phyloP scores from a whole-genome alignment of 2,329 filamentous ascomycete genomes.

The Aspergillus felis region DNA sequence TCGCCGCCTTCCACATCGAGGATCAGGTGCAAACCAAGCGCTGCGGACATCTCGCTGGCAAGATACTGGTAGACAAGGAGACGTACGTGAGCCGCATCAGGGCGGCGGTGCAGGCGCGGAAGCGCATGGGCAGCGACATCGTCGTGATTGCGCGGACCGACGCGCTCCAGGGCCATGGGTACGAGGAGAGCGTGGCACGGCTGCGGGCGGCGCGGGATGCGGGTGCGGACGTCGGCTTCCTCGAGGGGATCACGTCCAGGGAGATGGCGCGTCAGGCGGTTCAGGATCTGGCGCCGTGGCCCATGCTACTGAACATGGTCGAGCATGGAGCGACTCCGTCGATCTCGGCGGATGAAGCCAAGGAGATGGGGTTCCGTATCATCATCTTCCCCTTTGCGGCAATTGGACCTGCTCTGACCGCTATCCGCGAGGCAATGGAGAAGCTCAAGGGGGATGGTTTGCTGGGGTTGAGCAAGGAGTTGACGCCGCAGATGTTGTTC shows the following conservation, averaged over 20 bases:
- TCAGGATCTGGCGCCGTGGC: conserved; percentile 35
- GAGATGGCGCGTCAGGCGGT: conserved; percentile 36
- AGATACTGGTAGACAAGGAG: conserved; percentile 34
- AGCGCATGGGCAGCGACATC: conserved; percentile 38
- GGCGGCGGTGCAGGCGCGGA: conserved; percentile 33
- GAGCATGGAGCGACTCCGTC: conserved; percentile 42
- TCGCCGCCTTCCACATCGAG: conserved; percentile 56
- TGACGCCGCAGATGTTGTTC: conserved; percentile 39
- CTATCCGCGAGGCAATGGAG: conserved; percentile 35
- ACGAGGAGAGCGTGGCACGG: conserved; percentile 37
- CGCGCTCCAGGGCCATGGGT: conserved; percentile 33
- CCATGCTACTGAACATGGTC: conserved; percentile 44
- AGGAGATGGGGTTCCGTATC: conserved; percentile 40
- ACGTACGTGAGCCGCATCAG: conserved; percentile 36
- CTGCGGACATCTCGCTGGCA: conserved; percentile 40
- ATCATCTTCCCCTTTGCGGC: conserved; percentile 43
- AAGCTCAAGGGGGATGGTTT: conserved; percentile 36
- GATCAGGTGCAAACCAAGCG: conserved; percentile 50
- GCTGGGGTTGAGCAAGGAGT: conserved; percentile 24
- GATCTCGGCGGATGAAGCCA: conserved; percentile 35
- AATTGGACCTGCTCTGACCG: conserved; percentile 35
- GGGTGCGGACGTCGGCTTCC: conserved; percentile 41
- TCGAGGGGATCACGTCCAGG: conserved; percentile 38
- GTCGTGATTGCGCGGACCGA: conserved; percentile 45
- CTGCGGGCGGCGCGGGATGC: conserved; percentile 38